Evolutionary conservation across 2,329 filamentous ascomycete species (phyloP), one percentile per base, ranked within the genome.

Genomic region (Sclerotinia subarctica): DNA sequence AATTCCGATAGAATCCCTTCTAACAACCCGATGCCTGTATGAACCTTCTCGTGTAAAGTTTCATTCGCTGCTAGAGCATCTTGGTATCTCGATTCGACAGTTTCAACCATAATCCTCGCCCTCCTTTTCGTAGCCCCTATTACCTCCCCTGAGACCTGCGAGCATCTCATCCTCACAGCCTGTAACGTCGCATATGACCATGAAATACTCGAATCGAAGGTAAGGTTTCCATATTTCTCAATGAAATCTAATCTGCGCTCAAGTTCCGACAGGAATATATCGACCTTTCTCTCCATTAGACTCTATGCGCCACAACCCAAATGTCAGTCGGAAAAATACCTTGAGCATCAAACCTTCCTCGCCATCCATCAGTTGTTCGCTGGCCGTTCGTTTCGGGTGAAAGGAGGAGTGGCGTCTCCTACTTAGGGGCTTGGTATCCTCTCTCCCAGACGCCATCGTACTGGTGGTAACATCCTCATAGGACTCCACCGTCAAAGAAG

Each of bases 101-200:
- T 97, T 74, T 98, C 94, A 46, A 99, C 93, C 81, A 98, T 89
- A 69, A 98, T 87, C 72, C 92, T 91, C 69, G 96, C 88, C 70
- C 93, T 87, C 72, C 92, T 88, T 64, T 92, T 89, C 29, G 95
- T 94, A 49, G 91, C 92, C 68, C 93, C 95, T 73, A 98, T 87
- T 58, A 97, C 86, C 76, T 95, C 94, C 70, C 93, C 94, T 0
- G 94, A 96, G 26, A 94, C 93, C 72, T 94, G 88, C 51, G 92
- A 93, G 79, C 95, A 99, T 74, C 93, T 88, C 72, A 93, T 89
- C 70, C 94, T 89, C 35, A 99, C 94, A 10, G 92, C 89, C 76
- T 94, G 90, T 1, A 99, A 83, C 0, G 94, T 96, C 21, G 89
- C 84, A 79, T 96, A 96, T 26, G 94, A 93, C 72, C 92, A 88